Evolutionary conservation across 2,329 filamentous ascomycete species (phyloP).

Genomic region (Aspergillus sp.): DNA sequence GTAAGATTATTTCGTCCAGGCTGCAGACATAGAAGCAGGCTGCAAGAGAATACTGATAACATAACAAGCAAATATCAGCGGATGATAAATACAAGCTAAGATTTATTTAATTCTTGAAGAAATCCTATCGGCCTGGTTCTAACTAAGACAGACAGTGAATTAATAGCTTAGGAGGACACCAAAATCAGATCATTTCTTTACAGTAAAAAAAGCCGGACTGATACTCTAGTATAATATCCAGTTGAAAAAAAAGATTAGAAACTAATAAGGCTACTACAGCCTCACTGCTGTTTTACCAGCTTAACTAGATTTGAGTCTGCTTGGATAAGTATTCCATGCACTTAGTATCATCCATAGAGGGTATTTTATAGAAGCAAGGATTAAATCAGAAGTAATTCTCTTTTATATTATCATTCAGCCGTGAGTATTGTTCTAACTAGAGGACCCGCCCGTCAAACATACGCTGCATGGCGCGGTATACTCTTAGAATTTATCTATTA

Average conservation of each 20-base stretch:
- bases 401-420: background rate
- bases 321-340: slow-evolving; percentile 11
- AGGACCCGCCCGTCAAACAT: background rate
- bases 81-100: slow-evolving; percentile 11
- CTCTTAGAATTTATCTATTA: slow-evolving; percentile 5
- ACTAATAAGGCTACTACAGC: slow-evolving; percentile 6
- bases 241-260: slow-evolving; percentile 11
- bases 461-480: background rate
- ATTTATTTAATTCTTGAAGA: slow-evolving; percentile 16
- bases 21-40: slow-evolving; percentile 16
- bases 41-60: slow-evolving; percentile 13
- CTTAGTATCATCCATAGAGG: slow-evolving; percentile 10
- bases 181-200: slow-evolving; percentile 13
- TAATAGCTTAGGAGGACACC: slow-evolving; percentile 1
- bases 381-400: slow-evolving; percentile 11
- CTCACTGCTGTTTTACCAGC: background rate
- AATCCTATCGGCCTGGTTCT: slow-evolving; percentile 1
- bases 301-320: background rate
- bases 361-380: background rate
- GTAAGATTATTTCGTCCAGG: slow-evolving; percentile 10
- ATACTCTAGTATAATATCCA: slow-evolving; percentile 13
- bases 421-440: background rate
- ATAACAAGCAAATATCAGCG: slow-evolving; percentile 15
- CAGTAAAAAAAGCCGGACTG: slow-evolving; percentile 12
- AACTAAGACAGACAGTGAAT: slow-evolving; percentile 7